phyloP scores from a whole-genome alignment of 23 red algal species.

The Gracilaria caudata region DNA sequence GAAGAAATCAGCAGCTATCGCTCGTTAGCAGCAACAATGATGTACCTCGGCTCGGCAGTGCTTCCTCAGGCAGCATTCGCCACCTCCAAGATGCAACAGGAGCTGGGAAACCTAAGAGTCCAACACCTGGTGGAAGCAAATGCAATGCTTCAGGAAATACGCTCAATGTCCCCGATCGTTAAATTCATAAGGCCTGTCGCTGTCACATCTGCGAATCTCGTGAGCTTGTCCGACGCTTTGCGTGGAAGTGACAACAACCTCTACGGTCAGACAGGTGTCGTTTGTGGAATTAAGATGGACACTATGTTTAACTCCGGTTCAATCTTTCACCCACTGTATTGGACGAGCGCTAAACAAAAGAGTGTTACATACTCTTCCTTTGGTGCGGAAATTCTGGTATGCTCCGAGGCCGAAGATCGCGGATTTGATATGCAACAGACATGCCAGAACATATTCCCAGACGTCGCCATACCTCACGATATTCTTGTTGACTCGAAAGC shows the following conservation, averaged over 20 bases:
- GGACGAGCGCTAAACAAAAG: conserved; percentile 24
- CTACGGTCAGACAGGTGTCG: neutral
- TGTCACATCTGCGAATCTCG: neutral
- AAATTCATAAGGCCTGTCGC: neutral
- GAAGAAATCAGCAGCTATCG: neutral
- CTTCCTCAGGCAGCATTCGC: neutral
- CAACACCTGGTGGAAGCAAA: conserved; percentile 15
- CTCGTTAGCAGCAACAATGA: neutral
- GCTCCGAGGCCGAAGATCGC: conserved; percentile 23
- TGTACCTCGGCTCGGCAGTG: neutral
- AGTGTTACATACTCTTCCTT: conserved; percentile 30
- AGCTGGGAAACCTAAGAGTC: conserved; percentile 8
- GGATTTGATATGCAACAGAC: neutral
- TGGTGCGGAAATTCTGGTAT: conserved; percentile 36
- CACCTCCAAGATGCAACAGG: conserved; percentile 1
- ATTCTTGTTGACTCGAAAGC: too few species aligned
- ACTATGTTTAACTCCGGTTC: neutral
- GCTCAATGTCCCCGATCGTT: neutral
- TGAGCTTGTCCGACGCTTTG: neutral
- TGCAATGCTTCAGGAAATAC: neutral
- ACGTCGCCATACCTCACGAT: too few species aligned
- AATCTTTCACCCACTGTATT: conserved; percentile 18
- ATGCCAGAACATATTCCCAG: too few species aligned
- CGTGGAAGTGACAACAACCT: neutral
- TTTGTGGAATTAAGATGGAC: neutral